Base-by-base conservation (phyloP, 1,139 yeast species). In the Taiozyma sp. region DNA sequence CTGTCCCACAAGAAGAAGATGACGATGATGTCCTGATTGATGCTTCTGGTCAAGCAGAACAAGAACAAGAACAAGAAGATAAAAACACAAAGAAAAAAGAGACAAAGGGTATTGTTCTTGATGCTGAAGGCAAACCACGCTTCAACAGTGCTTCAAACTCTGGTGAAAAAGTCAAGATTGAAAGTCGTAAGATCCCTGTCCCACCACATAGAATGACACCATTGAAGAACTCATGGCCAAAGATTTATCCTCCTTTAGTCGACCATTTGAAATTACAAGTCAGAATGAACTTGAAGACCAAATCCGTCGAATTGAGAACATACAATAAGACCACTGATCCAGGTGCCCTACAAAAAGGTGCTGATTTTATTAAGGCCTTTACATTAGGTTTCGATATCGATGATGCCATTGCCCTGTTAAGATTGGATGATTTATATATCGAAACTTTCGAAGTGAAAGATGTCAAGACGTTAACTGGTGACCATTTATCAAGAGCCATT, bases 121-220 rank as follows among this genome's bases (percentile, higher is more conserved):
- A 91, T 69, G 91, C 87, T 57, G 81, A 82, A 54, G 99, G 98
- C 44, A 87, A 88, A 62, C 98, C 98, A 46, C 82, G 85, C 62
- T 93, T 93, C 65, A 76, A 85, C 34, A 81, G 95, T 6, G 95
- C 91, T 30, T 75, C 84, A 16, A 76, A 78, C 53, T 66, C 84
- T 4, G 80, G 81, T n/a, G 77, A 75, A 71, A 80, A 79, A 57
- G 95, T 89, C 39, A 88, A 88, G 68, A 74, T 84, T 53, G 97
- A 90, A 68, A 77, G 85, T 52, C 80, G 98, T 72, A 90, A 90
- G 65, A 88, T 95, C 14, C 81, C 95, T 9, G 95, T 93, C 37
- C 99, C 99, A 40, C 98, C 97, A 34, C 98, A 93, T 68, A 80
- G 99, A 75, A 85, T 93, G 89, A 79, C 95, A 1, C 98, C 99